Conservation (phyloP, 192 early-diverging fungal species). For the Chytriomyces sp. region DNA sequence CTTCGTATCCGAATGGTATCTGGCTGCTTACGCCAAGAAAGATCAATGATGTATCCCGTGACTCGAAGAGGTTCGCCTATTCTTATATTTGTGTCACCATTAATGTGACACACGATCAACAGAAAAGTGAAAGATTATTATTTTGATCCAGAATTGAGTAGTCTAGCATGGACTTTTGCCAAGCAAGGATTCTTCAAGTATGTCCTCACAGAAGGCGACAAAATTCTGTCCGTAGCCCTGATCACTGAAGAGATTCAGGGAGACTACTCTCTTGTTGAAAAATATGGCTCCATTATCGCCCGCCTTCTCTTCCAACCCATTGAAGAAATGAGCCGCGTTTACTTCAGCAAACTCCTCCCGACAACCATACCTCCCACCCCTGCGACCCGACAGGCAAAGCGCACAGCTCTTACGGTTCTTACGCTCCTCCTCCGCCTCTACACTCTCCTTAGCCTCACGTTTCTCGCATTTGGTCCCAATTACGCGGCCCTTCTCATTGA, state of each 20-base stretch:
- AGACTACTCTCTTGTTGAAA: constrained; percentile 81
- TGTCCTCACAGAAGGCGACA: constrained; percentile 94
- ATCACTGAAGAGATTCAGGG: constrained; percentile 63
- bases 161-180: constrained; percentile 75
- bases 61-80: constrained; percentile 16
- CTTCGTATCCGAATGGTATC: constrained; percentile 13
- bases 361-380: not conserved
- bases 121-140: constrained; percentile 35
- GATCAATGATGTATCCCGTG: not conserved
- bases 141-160: constrained; percentile 63
- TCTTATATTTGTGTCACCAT: not conserved
- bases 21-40: constrained; percentile 7
- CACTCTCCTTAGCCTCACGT: constrained; percentile 70
- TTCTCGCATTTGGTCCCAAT: constrained; percentile 83
- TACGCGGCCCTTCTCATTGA: constrained; percentile 72
- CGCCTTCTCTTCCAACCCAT: constrained; percentile 91
- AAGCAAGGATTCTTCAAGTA: constrained; percentile 92
- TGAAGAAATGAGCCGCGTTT: constrained; percentile 85
- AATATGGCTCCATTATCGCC: constrained; percentile 88
- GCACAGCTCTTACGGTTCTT: constrained; percentile 26
- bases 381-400: not conserved
- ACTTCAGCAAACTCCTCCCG: constrained; percentile 74
- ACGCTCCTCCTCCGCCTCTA: constrained; percentile 56
- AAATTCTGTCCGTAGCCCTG: constrained; percentile 73
- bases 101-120: no score